Evolutionary conservation across 345 rosid species (phyloP).

Genomic region (Boechera divaricarpa): DNA sequence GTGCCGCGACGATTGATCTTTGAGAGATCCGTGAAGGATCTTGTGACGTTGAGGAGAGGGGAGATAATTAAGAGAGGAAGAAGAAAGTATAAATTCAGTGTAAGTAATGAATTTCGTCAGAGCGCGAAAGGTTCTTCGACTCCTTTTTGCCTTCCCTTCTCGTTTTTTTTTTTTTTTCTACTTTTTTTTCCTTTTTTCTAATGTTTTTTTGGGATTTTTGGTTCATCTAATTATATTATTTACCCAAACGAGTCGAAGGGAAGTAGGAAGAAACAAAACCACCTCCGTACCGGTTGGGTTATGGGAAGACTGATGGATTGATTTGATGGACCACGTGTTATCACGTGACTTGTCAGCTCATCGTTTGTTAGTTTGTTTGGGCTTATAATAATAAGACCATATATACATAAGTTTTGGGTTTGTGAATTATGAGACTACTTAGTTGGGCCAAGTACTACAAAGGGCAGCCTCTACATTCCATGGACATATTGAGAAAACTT

Average conservation of each 20-base stretch:
- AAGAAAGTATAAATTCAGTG: slow-evolving; percentile 33
- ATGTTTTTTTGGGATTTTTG: neutral
- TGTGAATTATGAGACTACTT: neutral
- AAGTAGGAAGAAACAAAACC: slow-evolving; percentile 11
- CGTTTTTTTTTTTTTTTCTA: slow-evolving; percentile 35
- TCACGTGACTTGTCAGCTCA: slow-evolving; percentile 43
- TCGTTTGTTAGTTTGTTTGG: slow-evolving; percentile 2
- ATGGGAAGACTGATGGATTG: slow-evolving; percentile 9
- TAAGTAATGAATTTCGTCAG: slow-evolving; percentile 45
- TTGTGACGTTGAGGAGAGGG: slow-evolving; percentile 14
- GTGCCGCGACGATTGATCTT: slow-evolving; percentile 20
- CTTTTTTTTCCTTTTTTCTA: neutral
- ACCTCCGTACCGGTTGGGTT: slow-evolving; percentile 35
- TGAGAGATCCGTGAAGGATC: slow-evolving; percentile 28
- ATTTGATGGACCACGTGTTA: slow-evolving; percentile 29
- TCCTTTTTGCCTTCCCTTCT: slow-evolving; percentile 33
- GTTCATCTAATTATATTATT: slow-evolving; percentile 10
- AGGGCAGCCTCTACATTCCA: neutral
- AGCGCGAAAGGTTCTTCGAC: slow-evolving; percentile 50
- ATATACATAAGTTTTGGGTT: neutral
- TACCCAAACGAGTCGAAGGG: neutral
- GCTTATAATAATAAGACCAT: neutral
- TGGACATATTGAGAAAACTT: no score
- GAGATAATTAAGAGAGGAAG: slow-evolving; percentile 19
- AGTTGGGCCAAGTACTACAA: neutral